phyloP scores from a whole-genome alignment of 192 early-diverging fungal genomes.

The Coemansia reversa region DNA sequence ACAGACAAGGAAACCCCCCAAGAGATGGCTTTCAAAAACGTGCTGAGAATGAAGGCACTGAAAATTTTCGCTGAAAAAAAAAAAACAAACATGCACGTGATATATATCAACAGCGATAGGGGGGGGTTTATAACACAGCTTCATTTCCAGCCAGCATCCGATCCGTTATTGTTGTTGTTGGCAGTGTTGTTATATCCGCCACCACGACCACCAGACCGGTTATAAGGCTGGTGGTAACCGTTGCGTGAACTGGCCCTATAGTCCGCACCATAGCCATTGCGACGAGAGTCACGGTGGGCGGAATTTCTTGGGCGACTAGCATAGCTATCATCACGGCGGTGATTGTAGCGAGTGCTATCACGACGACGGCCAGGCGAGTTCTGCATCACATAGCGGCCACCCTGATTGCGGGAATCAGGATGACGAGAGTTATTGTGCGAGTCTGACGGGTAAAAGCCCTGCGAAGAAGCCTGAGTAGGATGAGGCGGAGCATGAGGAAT shows the following conservation, averaged over 20 bases:
- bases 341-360: slow-evolving; percentile 24
- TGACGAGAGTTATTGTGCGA: background rate
- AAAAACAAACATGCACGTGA: too few species aligned
- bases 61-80: too few species aligned
- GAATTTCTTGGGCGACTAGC: slow-evolving; percentile 22
- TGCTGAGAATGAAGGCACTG: background rate
- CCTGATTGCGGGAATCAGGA: slow-evolving; percentile 9
- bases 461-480: too few species aligned
- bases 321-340: slow-evolving; percentile 30
- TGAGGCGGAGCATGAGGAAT: slow-evolving; percentile 1
- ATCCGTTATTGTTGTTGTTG: slow-evolving; percentile 4
- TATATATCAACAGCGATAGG: too few species aligned
- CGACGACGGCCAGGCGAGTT: slow-evolving; percentile 36
- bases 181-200: slow-evolving; percentile 5
- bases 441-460: background rate
- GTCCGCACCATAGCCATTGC: background rate
- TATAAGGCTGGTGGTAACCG: slow-evolving; percentile 38
- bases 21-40: too few species aligned
- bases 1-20: too few species aligned
- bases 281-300: slow-evolving; percentile 10
- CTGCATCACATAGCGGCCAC: slow-evolving; percentile 19
- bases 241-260: slow-evolving; percentile 13
- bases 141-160: slow-evolving; percentile 30
- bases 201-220: slow-evolving; percentile 12
- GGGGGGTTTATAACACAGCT: too few species aligned